Evolutionary conservation across 176 grass and related monocot species (phyloP), one percentile per base, ranked within the genome.

Genomic region (Zoysia japonica): DNA sequence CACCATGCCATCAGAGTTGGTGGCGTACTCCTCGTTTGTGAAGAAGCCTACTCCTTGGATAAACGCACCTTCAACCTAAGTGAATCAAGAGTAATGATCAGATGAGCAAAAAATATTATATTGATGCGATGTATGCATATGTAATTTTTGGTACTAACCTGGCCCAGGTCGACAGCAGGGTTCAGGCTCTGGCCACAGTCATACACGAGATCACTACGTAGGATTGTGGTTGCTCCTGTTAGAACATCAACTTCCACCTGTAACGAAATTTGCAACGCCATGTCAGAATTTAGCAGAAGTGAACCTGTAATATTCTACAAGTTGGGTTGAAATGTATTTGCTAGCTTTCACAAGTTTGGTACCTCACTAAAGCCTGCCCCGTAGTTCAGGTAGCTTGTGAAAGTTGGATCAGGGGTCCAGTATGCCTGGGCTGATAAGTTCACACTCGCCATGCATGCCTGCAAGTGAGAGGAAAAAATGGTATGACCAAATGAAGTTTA

Each of bases 151-250:
- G 11, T 13, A 5, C 73, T 61, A 61, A 97, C 93, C 93, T 97
- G 93, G 19, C 93, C 93, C 47, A 97, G 63, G 80, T 97, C 93
- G 1, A 97, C 88, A 7, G 90, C 93, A 61, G 90, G 93, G 49
- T 97, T 93, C 65, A 97, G 82, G 84, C 93, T 97, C 78, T 90
- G 86, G 8, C 93, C 93, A 12, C 90, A 97, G 75, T 97, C 90
- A 19, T 97, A 97, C 47, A 68, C 52, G 11, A 97, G 85, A 59
- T 97, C 93, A 71, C 79, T 88, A 64, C 90, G 86, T 46, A 97
- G 68, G 77, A 97, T 87, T 72, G 86, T 87, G 12, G 90, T 97
- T 64, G 77, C 93, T 73, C 93, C 90, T 2, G 88, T 97, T 5
- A 97, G 72, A 17, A 93, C 72, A 76, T 97, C 90, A 55, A 97